Conservation (phyloP, 495 filamentous ascomycete genomes). For the Penicillium pancosmium region DNA sequence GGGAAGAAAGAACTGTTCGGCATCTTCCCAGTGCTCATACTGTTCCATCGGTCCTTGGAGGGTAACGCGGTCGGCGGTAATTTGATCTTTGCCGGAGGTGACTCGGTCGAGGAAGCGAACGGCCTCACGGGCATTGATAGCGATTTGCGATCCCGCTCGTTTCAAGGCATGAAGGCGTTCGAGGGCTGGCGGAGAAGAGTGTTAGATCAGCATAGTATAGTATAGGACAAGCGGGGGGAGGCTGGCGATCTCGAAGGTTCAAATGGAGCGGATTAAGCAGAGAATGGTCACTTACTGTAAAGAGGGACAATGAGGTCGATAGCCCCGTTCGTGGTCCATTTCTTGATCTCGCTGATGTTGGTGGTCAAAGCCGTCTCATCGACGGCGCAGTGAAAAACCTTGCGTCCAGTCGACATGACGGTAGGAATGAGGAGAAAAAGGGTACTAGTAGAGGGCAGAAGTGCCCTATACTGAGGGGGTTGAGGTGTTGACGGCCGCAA, state of each 20-base stretch:
- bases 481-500: conserved; percentile 37
- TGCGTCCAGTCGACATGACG: conserved; percentile 54
- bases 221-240: too few relatives aligned
- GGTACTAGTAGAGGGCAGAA: conserved; percentile 17
- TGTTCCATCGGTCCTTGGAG: conserved; percentile 62
- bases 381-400: conserved; percentile 73
- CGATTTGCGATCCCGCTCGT: conserved; percentile 55
- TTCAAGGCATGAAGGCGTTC: conserved; percentile 60
- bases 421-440: conserved; percentile 13
- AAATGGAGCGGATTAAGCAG: background rate
- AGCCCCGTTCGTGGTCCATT: conserved; percentile 65
- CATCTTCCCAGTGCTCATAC: conserved; percentile 62
- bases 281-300: conserved; percentile 54
- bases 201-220: background rate
- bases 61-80: conserved; percentile 48
- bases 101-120: conserved; percentile 67
- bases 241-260: too few relatives aligned
- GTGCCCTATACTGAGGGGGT: conserved; percentile 40
- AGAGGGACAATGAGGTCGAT: conserved; percentile 70
- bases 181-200: conserved; percentile 46
- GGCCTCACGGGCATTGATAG: conserved; percentile 64
- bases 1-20: conserved; percentile 61
- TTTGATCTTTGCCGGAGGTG: conserved; percentile 56
- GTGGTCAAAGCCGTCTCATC: conserved; percentile 72
- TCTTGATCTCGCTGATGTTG: conserved; percentile 69